Evolutionary conservation across 176 grass and related monocot genomes (phyloP).

Genomic region (Eleusine coracana): DNA sequence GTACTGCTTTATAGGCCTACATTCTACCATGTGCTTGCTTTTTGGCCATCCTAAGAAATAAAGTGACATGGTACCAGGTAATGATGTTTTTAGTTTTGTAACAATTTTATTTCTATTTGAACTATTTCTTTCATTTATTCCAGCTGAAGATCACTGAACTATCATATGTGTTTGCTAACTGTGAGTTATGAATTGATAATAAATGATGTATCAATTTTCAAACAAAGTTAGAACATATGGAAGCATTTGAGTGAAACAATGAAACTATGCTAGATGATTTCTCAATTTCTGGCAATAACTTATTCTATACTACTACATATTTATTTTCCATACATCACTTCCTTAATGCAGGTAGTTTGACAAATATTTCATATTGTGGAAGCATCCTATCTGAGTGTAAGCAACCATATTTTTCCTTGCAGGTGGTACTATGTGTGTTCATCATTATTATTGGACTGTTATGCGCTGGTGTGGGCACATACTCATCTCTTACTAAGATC

Average conservation of each 20-base stretch:
- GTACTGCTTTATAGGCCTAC: slow-evolving; percentile 61
- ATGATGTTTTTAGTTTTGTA: not conserved
- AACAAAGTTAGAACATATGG: not conserved
- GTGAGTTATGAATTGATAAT: not conserved
- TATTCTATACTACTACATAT: not conserved
- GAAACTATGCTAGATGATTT: not conserved
- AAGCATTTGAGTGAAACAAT: not conserved
- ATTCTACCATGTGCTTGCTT: slow-evolving; percentile 88
- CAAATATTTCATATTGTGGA: not conserved
- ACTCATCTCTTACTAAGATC: slow-evolving; percentile 61
- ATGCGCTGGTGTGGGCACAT: slow-evolving; percentile 58
- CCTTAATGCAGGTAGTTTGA: not conserved
- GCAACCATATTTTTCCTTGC: not conserved
- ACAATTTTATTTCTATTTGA: slow-evolving; percentile 1
- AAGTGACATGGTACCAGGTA: slow-evolving; percentile 82
- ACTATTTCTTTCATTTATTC: not conserved
- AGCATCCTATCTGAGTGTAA: not conserved
- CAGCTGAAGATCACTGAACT: not conserved
- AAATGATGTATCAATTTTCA: not conserved
- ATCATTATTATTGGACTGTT: slow-evolving; percentile 53
- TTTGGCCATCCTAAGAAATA: slow-evolving; percentile 71
- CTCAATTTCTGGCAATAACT: not conserved
- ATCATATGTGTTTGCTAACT: not conserved
- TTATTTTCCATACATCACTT: not conserved
- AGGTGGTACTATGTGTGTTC: slow-evolving; percentile 49